Evolutionary conservation across 2,329 filamentous ascomycete species (phyloP).

Genomic region (Trichoderma cornu-damae): DNA sequence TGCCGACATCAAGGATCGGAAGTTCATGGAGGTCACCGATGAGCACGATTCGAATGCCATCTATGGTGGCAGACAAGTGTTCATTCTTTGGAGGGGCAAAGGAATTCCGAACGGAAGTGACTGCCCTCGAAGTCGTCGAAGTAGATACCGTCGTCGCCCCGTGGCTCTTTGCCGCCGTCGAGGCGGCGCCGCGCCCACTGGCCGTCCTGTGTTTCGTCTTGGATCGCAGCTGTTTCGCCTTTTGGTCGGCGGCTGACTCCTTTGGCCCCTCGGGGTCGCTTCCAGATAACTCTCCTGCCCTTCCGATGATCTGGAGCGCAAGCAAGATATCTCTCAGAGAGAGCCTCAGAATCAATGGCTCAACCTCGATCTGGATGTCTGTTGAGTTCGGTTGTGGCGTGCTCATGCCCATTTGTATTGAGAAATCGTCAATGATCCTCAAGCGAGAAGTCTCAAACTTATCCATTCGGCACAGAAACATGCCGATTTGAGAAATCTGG

Average conservation of each 20-base stretch:
- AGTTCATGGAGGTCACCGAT: slow-evolving; percentile 96
- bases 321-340: slow-evolving; percentile 93
- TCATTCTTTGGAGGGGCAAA: slow-evolving; percentile 45
- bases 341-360: slow-evolving; percentile 83
- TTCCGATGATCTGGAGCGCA: slow-evolving; percentile 85
- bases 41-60: slow-evolving; percentile 84
- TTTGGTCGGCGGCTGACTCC: slow-evolving; percentile 44
- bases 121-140: slow-evolving; percentile 25
- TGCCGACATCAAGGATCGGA: slow-evolving; percentile 86
- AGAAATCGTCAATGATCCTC: slow-evolving; percentile 95
- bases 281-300: slow-evolving; percentile 81
- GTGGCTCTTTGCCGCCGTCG: slow-evolving; percentile 45
- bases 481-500: slow-evolving; percentile 88
- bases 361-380: slow-evolving; percentile 80
- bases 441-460: slow-evolving; percentile 86
- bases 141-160: slow-evolving; percentile 35
- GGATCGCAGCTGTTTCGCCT: slow-evolving; percentile 49
- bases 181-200: slow-evolving; percentile 48
- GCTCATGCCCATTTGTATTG: slow-evolving; percentile 83
- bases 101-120: slow-evolving; percentile 19
- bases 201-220: slow-evolving; percentile 52
- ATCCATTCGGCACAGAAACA: slow-evolving; percentile 99
- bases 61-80: slow-evolving; percentile 77
- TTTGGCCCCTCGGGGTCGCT: slow-evolving; percentile 42
- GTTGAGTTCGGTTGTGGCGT: slow-evolving; percentile 57